Percentiles rank a stretch among this genome's conserved stretches.
Conservation (phyloP, 1,284 basidiomycete species). For the Ganoderma resinaceum region DNA sequence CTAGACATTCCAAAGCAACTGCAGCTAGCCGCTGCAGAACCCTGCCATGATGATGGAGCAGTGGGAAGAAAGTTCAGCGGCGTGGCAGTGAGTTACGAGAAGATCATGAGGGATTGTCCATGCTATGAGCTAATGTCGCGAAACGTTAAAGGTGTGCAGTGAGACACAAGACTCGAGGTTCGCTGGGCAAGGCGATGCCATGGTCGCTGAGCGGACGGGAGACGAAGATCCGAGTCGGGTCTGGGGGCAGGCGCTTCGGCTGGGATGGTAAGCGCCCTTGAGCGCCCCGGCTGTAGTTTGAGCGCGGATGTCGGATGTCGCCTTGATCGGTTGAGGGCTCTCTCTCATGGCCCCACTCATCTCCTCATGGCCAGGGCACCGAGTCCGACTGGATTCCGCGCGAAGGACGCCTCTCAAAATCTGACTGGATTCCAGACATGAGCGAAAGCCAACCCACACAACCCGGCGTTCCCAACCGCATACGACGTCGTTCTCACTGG, state of each 20-base stretch:
- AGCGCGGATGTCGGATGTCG: not conserved
- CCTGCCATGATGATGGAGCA: too few species aligned
- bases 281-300: not conserved
- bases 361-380: not conserved
- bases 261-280: too few species aligned
- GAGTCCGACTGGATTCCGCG: not conserved
- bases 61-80: too few species aligned
- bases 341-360: not conserved
- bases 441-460: not conserved
- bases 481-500: not conserved
- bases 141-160: too few species aligned
- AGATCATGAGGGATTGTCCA: too few species aligned
- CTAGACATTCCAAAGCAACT: not conserved
- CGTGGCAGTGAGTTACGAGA: too few species aligned
- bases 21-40: not conserved
- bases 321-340: not conserved
- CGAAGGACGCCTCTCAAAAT: not conserved
- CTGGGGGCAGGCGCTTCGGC: too few species aligned
- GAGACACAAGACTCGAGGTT: too few species aligned
- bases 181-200: too few species aligned
- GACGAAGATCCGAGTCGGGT: not conserved
- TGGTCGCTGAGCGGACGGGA: not conserved
- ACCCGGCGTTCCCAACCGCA: conserved; percentile 14
- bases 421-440: not conserved
- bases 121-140: too few species aligned